Evolutionary conservation across 345 rosid species (phyloP).

Genomic region (Gossypium longicalyx): DNA sequence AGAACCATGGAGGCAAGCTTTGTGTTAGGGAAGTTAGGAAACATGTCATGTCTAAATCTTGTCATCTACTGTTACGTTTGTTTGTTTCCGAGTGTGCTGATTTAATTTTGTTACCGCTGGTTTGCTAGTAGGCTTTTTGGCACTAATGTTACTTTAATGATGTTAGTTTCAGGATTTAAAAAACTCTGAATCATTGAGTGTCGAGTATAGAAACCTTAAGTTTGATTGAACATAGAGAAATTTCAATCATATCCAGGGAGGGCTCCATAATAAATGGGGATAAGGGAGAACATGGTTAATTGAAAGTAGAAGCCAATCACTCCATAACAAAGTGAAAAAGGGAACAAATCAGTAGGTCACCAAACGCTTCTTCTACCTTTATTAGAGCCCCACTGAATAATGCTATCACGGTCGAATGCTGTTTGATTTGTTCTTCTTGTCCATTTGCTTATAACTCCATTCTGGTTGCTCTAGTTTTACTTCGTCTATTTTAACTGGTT

Average conservation of each 20-base stretch:
- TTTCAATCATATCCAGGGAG: background rate
- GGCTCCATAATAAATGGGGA: background rate
- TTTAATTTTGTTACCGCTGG: background rate
- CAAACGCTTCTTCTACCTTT: background rate
- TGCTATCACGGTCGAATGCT: background rate
- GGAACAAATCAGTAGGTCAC: background rate
- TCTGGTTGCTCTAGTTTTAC: background rate
- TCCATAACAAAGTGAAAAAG: conserved; percentile 1
- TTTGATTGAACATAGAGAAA: background rate
- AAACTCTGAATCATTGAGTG: background rate
- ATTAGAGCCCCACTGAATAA: background rate
- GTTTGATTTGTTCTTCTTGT: conserved; percentile 8
- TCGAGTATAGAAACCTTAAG: background rate
- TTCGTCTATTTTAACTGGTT: background rate
- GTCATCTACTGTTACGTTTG: background rate
- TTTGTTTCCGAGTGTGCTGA: background rate
- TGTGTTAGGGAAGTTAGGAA: conserved; percentile 27
- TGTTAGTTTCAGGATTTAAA: background rate
- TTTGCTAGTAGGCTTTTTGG: background rate
- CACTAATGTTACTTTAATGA: background rate
- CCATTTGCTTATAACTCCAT: background rate
- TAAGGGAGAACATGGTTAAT: background rate
- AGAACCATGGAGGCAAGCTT: conserved; percentile 20
- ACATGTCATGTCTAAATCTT: conserved; percentile 2
- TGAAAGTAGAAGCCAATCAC: background rate